Percentiles rank a stretch among this genome's conserved stretches.
Evolutionary conservation across 169 alveolate genomes (phyloP).

Genomic region (Eimeria tenella): DNA sequence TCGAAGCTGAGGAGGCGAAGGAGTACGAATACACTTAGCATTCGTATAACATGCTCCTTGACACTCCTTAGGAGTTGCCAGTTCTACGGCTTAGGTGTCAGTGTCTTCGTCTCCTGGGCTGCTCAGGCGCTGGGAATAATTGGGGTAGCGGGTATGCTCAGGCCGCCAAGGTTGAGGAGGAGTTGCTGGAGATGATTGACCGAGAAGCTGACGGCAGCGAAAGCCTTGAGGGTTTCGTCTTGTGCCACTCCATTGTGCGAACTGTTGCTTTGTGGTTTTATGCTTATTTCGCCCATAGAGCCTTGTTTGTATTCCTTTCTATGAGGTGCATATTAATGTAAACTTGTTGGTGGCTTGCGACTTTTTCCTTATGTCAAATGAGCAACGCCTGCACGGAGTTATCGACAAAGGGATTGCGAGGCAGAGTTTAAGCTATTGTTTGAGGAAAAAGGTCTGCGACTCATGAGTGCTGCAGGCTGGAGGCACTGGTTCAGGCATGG

Average conservation of each 20-base stretch:
- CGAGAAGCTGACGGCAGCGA: constrained; percentile 99
- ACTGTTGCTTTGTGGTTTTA: background rate
- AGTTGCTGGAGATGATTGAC: constrained; percentile 98
- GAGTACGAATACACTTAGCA: too few relatives aligned
- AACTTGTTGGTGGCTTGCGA: too few relatives aligned
- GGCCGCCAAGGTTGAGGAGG: constrained; percentile 97
- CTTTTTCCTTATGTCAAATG: too few relatives aligned
- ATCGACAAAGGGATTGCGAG: too few relatives aligned
- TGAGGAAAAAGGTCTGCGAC: background rate
- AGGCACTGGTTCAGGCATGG: constrained; percentile 99
- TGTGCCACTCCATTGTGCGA: constrained; percentile 97
- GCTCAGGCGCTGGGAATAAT: constrained; percentile 98
- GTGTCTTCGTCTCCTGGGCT: background rate
- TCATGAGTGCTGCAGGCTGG: constrained; percentile 89
- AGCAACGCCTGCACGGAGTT: too few relatives aligned
- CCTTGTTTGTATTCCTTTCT: too few relatives aligned
- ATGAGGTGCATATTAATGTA: too few relatives aligned
- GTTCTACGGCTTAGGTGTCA: background rate
- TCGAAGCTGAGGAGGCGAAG: too few relatives aligned
- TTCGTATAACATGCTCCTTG: too few relatives aligned
- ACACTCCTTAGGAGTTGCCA: too few relatives aligned
- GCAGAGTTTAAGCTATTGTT: background rate
- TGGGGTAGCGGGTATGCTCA: constrained; percentile 99
- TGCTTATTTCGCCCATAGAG: background rate
- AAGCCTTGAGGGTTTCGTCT: constrained; percentile 97